Evolutionary conservation across 352 stramenopile species (phyloP).

Genomic region (Albugo candida): DNA sequence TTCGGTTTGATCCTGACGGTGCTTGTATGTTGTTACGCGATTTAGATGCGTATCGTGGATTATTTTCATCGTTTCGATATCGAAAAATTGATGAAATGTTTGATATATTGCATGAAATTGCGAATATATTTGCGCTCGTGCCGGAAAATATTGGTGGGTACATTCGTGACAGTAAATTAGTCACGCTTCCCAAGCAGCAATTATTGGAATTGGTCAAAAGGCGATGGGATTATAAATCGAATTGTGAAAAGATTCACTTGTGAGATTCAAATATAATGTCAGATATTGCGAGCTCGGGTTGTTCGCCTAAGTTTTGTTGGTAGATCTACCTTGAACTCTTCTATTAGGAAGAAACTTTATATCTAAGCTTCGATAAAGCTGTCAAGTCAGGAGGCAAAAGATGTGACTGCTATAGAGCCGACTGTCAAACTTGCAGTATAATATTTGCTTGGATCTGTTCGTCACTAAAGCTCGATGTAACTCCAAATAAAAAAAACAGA

Average conservation of each 20-base stretch:
- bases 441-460: too few species aligned
- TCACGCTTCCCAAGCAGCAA: conserved; percentile 31
- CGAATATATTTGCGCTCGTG: conserved; percentile 61
- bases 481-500: too few species aligned
- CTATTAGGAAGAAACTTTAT: too few species aligned
- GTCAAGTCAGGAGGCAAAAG: too few species aligned
- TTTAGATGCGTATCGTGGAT: conserved; percentile 48
- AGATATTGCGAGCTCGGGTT: too few species aligned
- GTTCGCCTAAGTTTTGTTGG: too few species aligned
- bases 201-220: conserved; percentile 51
- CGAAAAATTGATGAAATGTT: conserved; percentile 39
- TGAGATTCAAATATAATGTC: conserved; percentile 3
- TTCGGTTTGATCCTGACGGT: conserved; percentile 60
- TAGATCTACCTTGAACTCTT: too few species aligned
- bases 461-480: too few species aligned
- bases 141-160: conserved; percentile 60
- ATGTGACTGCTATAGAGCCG: too few species aligned
- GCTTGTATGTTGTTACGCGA: conserved; percentile 66
- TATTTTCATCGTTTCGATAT: conserved; percentile 27
- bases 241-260: conserved; percentile 49
- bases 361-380: too few species aligned
- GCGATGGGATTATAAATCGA: conserved; percentile 67
- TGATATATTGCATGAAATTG: conserved; percentile 59
- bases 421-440: too few species aligned
- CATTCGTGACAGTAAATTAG: conserved; percentile 40